Conservation (phyloP, 2,329 filamentous ascomycete species). For the Diplodia intermedia region DNA sequence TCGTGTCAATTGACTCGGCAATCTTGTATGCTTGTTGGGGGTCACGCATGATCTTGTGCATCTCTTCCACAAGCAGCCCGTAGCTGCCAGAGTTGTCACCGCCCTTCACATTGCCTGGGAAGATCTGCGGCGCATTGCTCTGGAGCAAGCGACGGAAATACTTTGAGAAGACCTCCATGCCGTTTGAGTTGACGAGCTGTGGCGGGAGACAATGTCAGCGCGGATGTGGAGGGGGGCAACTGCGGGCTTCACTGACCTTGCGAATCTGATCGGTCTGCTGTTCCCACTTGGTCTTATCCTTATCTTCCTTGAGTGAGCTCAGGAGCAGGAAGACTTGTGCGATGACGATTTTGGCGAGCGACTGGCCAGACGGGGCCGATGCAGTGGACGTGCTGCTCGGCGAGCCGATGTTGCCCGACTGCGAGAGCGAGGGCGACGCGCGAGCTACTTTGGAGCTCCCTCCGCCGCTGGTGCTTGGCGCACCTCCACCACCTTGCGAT, state of each 20-base stretch:
- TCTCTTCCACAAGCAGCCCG: constrained; percentile 79
- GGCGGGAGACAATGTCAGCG: constrained; percentile 37
- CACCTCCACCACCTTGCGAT: constrained; percentile 59
- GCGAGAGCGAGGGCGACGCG: constrained; percentile 66
- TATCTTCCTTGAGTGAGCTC: constrained; percentile 93
- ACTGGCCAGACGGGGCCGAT: constrained; percentile 52
- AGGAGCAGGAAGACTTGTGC: constrained; percentile 94
- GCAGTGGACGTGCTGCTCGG: constrained; percentile 58
- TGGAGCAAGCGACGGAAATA: constrained; percentile 93
- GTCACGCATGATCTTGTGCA: constrained; percentile 84
- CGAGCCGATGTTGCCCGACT: constrained; percentile 61
- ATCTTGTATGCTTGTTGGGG: constrained; percentile 86
- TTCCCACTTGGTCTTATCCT: constrained; percentile 94
- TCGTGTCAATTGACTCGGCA: constrained; percentile 88
- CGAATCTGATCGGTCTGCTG: constrained; percentile 87
- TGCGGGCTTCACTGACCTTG: constrained; percentile 68
- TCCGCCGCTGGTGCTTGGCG: constrained; percentile 60
- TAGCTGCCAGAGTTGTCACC: constrained; percentile 82
- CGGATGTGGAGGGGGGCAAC: constrained; percentile 1
- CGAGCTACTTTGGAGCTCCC: constrained; percentile 63
- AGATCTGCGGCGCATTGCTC: constrained; percentile 90
- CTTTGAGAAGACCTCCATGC: constrained; percentile 98
- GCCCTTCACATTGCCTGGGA: constrained; percentile 76
- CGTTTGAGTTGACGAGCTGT: constrained; percentile 96
- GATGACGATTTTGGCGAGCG: constrained; percentile 87